These are phyloP conservation scores for Magnolia changhungtana DNA, from an alignment of 164 flowering plant genomes.

Conservation along the genomic window DNA sequence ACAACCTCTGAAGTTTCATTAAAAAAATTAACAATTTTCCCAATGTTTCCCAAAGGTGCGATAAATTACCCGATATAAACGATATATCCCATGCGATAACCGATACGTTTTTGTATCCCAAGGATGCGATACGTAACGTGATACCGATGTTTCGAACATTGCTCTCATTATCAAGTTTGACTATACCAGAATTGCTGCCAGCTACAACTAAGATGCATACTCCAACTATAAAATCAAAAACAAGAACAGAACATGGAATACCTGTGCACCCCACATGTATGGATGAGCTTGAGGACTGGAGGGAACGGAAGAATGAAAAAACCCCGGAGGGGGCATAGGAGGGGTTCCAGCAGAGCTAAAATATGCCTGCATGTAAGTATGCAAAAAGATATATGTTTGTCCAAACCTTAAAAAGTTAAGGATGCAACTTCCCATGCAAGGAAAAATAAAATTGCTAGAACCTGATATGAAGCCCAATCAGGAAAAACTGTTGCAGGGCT, in stretches of 20 bases:
- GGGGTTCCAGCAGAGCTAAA: conserved; percentile 36
- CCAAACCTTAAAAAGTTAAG: neutral
- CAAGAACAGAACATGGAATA: neutral
- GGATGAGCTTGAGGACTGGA: conserved; percentile 36
- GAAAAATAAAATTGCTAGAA: conserved; percentile 2
- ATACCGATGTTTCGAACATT: too few relatives aligned
- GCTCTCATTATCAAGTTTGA: neutral
- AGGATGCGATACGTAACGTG: too few relatives aligned
- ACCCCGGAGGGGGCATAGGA: conserved; percentile 32
- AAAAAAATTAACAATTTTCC: too few relatives aligned
- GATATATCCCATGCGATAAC: too few relatives aligned
- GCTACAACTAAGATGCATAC: too few relatives aligned
- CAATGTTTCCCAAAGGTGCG: too few relatives aligned
- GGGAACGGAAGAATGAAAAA: conserved; percentile 24
- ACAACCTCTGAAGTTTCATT: too few relatives aligned
- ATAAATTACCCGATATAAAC: too few relatives aligned
- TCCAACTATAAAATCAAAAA: too few relatives aligned
- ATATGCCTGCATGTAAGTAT: conserved; percentile 23
- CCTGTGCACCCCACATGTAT: conserved; percentile 47
- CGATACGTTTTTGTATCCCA: too few relatives aligned
- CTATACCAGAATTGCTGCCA: too few relatives aligned
- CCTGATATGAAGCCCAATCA: conserved; percentile 37
- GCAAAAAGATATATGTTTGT: neutral
- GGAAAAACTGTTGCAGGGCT: conserved; percentile 27
- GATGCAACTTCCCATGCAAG: neutral